These are phyloP conservation scores for Cutaneotrichosporon cavernicola DNA, from an alignment of 1,284 basidiomycete species.

Conservation along the genomic window DNA sequence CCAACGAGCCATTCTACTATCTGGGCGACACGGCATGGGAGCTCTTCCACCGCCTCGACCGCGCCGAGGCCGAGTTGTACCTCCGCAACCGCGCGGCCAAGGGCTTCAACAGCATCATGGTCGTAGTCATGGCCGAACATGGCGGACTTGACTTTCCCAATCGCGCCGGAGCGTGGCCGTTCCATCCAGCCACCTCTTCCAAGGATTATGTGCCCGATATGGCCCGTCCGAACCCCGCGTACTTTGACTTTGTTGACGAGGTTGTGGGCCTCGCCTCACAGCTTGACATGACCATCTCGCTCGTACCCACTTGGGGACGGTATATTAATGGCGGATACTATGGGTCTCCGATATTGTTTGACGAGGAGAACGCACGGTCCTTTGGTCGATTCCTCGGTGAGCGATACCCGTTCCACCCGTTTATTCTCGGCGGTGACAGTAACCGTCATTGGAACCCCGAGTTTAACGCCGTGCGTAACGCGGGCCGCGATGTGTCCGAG, in stretches of 20 bases:
- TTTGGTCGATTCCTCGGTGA: conserved; percentile 27
- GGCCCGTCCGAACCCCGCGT: conserved; percentile 18
- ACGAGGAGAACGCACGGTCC: conserved; percentile 17
- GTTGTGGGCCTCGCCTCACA: conserved; percentile 18
- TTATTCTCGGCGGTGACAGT: conserved; percentile 27
- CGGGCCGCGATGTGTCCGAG: conserved; percentile 1
- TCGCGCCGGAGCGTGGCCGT: conserved; percentile 27
- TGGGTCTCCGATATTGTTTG: conserved; percentile 24
- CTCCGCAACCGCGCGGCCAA: conserved; percentile 25
- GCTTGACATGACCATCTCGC: conserved; percentile 22
- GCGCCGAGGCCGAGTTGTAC: conserved; percentile 25
- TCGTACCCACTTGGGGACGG: conserved; percentile 30
- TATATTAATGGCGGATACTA: conserved; percentile 31
- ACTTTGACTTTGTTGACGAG: conserved; percentile 25
- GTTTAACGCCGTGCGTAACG: neutral
- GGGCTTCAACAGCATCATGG: conserved; percentile 28
- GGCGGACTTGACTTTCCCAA: conserved; percentile 27
- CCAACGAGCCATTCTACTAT: conserved; percentile 26
- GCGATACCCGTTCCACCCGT: conserved; percentile 31
- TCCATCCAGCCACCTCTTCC: conserved; percentile 14
- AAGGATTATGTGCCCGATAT: conserved; percentile 17
- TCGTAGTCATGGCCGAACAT: conserved; percentile 27
- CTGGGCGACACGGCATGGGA: conserved; percentile 34
- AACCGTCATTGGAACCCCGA: conserved; percentile 27
- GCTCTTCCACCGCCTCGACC: conserved; percentile 26